phyloP scores from a whole-genome alignment of 2,329 filamentous ascomycete genomes.

The Ramularia collo-cygni region DNA sequence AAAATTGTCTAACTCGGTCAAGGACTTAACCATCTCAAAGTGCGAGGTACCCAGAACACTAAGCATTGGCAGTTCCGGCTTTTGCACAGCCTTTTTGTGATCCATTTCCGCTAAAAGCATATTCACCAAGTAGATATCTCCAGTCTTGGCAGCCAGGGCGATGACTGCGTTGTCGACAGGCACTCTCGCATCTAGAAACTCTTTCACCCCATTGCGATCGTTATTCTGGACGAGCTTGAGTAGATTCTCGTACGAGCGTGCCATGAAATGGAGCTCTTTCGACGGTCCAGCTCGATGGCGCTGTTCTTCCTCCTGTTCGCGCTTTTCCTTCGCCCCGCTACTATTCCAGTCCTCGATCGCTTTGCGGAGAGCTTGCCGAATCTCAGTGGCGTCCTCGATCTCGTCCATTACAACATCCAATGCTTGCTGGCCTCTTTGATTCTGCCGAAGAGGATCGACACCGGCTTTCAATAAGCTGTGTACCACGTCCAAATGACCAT shows the following conservation, averaged over 20 bases:
- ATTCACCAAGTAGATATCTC: constrained; percentile 81
- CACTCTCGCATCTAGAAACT: constrained; percentile 39
- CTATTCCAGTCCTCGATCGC: constrained; percentile 42
- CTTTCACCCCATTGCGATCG: constrained; percentile 42
- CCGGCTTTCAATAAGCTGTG: constrained; percentile 76
- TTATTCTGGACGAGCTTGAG: constrained; percentile 43
- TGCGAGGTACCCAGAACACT: constrained; percentile 88
- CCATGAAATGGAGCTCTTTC: constrained; percentile 43
- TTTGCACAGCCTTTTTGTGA: constrained; percentile 55
- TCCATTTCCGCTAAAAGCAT: constrained; percentile 51
- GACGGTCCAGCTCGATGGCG: constrained; percentile 32
- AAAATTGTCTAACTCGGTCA: constrained; percentile 49
- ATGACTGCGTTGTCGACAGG: constrained; percentile 70
- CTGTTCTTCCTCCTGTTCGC: constrained; percentile 46
- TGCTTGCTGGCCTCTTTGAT: constrained; percentile 87
- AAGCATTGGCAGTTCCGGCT: constrained; percentile 85
- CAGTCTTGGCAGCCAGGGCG: constrained; percentile 84
- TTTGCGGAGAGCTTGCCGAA: constrained; percentile 43
- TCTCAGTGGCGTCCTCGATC: constrained; percentile 69
- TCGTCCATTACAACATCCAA: constrained; percentile 74
- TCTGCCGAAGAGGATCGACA: constrained; percentile 84
- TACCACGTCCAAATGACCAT: constrained; percentile 84
- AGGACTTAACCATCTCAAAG: constrained; percentile 65
- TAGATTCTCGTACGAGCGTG: constrained; percentile 43
- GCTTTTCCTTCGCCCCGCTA: constrained; percentile 37